phyloP scores from a whole-genome alignment of 1,284 basidiomycete species.

The Ganoderma sp. region DNA sequence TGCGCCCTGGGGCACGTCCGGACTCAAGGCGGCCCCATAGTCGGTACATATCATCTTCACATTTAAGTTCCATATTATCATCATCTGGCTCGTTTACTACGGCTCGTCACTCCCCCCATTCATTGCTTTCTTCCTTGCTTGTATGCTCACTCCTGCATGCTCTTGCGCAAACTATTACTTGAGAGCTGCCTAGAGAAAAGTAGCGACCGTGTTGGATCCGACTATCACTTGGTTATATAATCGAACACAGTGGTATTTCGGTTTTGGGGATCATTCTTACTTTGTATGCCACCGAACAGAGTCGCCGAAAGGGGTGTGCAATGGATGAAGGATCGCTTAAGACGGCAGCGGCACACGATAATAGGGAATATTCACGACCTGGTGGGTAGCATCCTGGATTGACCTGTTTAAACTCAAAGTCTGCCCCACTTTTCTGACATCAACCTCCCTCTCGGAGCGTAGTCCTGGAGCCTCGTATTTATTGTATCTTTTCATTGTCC shows the following conservation, averaged over 20 bases:
- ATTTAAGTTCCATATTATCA: slow-evolving; percentile 1
- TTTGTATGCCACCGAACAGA: neutral
- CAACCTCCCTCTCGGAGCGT: no score
- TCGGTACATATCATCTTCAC: slow-evolving; percentile 7
- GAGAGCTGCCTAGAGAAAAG: slow-evolving; percentile 2
- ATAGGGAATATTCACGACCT: no score
- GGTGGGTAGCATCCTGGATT: no score
- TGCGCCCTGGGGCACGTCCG: neutral
- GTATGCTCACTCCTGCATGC: neutral
- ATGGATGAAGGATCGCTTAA: no score
- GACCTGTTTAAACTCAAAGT: no score
- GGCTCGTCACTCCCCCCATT: neutral
- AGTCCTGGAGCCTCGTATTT: neutral
- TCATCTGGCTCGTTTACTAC: neutral
- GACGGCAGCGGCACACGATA: no score
- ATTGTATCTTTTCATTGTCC: neutral
- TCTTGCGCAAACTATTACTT: neutral
- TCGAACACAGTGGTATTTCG: neutral
- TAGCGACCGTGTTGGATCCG: neutral
- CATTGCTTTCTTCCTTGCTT: slow-evolving; percentile 4
- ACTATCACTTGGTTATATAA: neutral
- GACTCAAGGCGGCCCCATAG: slow-evolving; percentile 10
- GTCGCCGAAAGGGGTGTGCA: neutral
- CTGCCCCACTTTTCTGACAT: no score
- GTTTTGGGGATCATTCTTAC: neutral